A percentile compares a stretch with the other conserved stretches of the same genome.
Conservation (phyloP, 805 yeast species). For the Debaryomyces tyrocola region DNA sequence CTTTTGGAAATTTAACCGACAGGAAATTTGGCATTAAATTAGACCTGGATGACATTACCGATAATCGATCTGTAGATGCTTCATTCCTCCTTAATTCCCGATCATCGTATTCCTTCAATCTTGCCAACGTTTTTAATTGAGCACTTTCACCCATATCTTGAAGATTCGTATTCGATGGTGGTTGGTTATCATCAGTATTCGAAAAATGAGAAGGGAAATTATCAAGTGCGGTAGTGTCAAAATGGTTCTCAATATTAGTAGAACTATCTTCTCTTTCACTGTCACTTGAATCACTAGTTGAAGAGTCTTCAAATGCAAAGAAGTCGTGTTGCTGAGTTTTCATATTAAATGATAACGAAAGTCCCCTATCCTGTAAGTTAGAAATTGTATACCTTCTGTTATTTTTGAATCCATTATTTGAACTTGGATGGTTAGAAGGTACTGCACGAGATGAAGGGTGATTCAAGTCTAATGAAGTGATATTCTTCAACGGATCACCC, state of each 20-base stretch:
- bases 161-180: neutral
- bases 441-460: conserved; percentile 10
- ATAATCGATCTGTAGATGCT: conserved; percentile 24
- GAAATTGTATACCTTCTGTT: conserved; percentile 55
- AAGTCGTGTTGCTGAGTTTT: conserved; percentile 49
- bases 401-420: conserved; percentile 14
- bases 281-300: conserved; percentile 15
- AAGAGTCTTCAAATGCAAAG: conserved; percentile 23
- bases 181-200: neutral
- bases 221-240: neutral
- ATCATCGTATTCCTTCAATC: too few species aligned
- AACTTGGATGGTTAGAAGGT: conserved; percentile 12
- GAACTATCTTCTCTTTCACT: conserved; percentile 4
- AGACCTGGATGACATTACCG: conserved; percentile 33
- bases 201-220: neutral
- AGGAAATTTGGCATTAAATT: conserved; percentile 62
- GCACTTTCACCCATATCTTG: neutral
- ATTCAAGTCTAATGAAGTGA: conserved; percentile 25
- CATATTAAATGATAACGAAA: conserved; percentile 69
- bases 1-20: conserved; percentile 69
- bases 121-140: too few species aligned
- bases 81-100: neutral
- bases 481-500: conserved; percentile 12
- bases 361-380: conserved; percentile 70
- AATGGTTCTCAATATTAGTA: neutral